Percentiles rank a stretch among this genome's conserved stretches.
These are phyloP conservation scores for Endoconidiophora polonica DNA, from an alignment of 2,329 filamentous ascomycete genomes.

Conservation along the genomic window DNA sequence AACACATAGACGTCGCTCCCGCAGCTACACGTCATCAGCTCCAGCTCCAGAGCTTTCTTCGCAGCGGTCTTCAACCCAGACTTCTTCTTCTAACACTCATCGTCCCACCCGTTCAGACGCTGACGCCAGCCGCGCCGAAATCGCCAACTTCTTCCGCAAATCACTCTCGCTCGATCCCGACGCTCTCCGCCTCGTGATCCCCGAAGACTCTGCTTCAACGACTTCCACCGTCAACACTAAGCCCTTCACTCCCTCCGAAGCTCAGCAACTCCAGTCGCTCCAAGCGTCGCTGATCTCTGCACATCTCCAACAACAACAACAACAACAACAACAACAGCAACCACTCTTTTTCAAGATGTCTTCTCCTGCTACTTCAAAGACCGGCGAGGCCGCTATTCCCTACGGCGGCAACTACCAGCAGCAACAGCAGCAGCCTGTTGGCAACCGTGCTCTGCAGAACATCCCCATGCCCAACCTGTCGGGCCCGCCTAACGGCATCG, in stretches of 20 bases:
- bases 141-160: slow-evolving; percentile 7
- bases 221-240: not conserved
- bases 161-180: slow-evolving; percentile 24
- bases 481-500: slow-evolving; percentile 20
- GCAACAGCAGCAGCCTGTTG: slow-evolving; percentile 16
- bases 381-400: slow-evolving; percentile 14
- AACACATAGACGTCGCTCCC: slow-evolving; percentile 6
- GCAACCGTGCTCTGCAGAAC: slow-evolving; percentile 18
- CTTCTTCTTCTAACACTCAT: slow-evolving; percentile 1
- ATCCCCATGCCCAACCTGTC: slow-evolving; percentile 22
- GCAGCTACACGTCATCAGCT: slow-evolving; percentile 5
- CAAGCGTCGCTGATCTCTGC: slow-evolving; percentile 9
- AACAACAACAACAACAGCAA: slow-evolving; percentile 11
- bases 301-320: not conserved
- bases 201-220: not conserved
- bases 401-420: slow-evolving; percentile 18
- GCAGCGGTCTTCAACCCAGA: not conserved
- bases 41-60: not conserved
- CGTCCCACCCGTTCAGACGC: slow-evolving; percentile 4
- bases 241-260: not conserved
- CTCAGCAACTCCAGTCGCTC: slow-evolving; percentile 7
- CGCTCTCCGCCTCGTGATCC: slow-evolving; percentile 24
- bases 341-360: slow-evolving; percentile 13
- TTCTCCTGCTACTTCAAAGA: slow-evolving; percentile 17
- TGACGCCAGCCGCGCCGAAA: slow-evolving; percentile 6